Evolutionary conservation across 352 stramenopile genomes (phyloP), one percentile per base, ranked within the genome.

Genomic region (Pythium grandisporangium): DNA sequence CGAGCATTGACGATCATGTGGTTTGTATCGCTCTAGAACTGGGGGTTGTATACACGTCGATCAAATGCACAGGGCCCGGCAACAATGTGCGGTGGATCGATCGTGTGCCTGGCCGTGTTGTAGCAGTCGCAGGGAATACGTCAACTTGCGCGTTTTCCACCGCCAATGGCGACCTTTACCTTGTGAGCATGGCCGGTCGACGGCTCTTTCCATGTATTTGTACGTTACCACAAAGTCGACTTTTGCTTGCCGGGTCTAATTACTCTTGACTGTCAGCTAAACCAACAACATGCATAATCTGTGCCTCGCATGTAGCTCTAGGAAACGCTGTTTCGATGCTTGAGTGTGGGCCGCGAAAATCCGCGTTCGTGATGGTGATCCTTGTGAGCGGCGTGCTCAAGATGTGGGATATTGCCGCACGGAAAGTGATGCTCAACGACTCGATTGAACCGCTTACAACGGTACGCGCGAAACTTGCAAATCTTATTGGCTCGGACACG

Each of bases 31-130:
- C 12, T 22, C 1, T 40, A 84, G 77, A 86, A 22, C 38, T 64
- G 44, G 71, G 71, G 2, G 69, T 70, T 12, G 63, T 86, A 27
- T 89, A 73, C 50, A 85, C 80, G 13, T 86, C 66, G 11, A 55
- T 93, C 33, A 66, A 77, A 53, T 93, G 75, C 51, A 69, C 57
- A 2, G 57, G 74, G 29, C 53, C 43, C 19, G 70, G 48, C 16
- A 61, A 63, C 19, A n/a, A n/a, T n/a, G 46, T 75, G 30, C 83
- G 82, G 42, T 93, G 81, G 81, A 81, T 89, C 34, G 81, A 93
- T 54, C 71, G 81, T 2, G 55, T 93, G 29, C 61, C 75, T 48
- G 81, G 77, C 2, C 61, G 72, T 20, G 63, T 64, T 5, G 62
- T 81, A 12, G 69, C 55, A 30, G 66, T 62, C 21, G 63, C 64